These are phyloP conservation scores for Sarocladium oryzae DNA, from an alignment of 2,329 filamentous ascomycete species.

Conservation along the genomic window DNA sequence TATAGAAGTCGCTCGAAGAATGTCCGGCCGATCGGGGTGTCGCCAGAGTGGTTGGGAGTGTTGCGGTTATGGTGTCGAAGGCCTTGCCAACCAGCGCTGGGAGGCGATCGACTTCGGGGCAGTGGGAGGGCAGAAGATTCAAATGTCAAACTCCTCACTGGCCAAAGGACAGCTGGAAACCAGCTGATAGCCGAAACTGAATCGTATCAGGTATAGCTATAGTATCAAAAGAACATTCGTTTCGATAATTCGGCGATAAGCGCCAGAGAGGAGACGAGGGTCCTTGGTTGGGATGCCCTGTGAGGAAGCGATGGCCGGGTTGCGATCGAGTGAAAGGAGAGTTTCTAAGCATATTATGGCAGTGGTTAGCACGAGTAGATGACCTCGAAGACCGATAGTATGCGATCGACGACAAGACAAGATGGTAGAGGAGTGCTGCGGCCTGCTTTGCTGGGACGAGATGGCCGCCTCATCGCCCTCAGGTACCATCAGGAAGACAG, in stretches of 20 bases:
- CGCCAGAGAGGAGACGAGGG: not conserved
- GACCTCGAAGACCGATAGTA: not conserved
- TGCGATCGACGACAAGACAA: not conserved
- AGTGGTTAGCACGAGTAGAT: not conserved
- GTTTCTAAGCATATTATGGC: not conserved
- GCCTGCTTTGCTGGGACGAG: not conserved
- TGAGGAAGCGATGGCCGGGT: not conserved
- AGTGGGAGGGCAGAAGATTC: not conserved
- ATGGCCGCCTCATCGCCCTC: slow-evolving; percentile 4
- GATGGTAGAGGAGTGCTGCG: not conserved
- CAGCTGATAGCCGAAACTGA: not conserved
- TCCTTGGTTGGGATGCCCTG: slow-evolving; percentile 1
- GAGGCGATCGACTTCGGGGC: not conserved
- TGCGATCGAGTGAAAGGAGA: not conserved
- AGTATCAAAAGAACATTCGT: slow-evolving; percentile 5
- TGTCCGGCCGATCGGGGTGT: not conserved
- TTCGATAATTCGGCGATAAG: slow-evolving; percentile 4
- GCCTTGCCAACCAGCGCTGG: slow-evolving; percentile 8
- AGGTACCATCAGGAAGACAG: slow-evolving; percentile 4
- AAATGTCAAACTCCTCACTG: slow-evolving; percentile 1
- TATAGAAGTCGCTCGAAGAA: slow-evolving; percentile 11
- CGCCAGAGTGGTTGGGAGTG: slow-evolving; percentile 13
- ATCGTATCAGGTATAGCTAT: not conserved
- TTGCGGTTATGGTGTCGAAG: slow-evolving; percentile 9
- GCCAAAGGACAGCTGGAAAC: not conserved